phyloP scores from a whole-genome alignment of 202 grass and related monocot genomes.

The Bolboschoenoplectus hybrid region DNA sequence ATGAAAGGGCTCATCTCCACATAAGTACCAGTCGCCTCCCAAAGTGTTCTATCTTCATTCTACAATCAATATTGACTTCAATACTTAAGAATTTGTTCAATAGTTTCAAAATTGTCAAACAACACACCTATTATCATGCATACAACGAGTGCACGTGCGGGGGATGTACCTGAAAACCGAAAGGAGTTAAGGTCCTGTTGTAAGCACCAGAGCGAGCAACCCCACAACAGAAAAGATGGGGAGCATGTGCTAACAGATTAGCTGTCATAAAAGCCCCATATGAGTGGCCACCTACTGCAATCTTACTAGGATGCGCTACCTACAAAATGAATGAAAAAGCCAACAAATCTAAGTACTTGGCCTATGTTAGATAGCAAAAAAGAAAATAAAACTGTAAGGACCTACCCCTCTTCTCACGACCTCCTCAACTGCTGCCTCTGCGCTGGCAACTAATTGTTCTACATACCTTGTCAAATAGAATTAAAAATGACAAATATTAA shows the following conservation, averaged over 20 bases:
- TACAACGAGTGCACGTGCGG: slow-evolving; percentile 15
- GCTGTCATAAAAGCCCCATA: slow-evolving; percentile 99
- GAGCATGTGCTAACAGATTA: slow-evolving; percentile 96
- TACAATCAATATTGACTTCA: slow-evolving; percentile 49
- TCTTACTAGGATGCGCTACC: slow-evolving; percentile 89
- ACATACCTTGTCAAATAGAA: slow-evolving; percentile 70
- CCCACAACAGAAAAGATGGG: slow-evolving; percentile 91
- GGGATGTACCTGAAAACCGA: slow-evolving; percentile 87
- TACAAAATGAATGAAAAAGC: slow-evolving; percentile 44
- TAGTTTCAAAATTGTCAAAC: slow-evolving; percentile 5
- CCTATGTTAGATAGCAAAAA: neutral
- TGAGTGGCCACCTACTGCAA: slow-evolving; percentile 98
- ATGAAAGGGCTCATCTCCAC: slow-evolving; percentile 99
- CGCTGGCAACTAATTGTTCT: slow-evolving; percentile 88
- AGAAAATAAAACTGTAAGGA: slow-evolving; percentile 9
- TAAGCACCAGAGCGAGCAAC: slow-evolving; percentile 98
- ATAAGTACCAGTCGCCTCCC: slow-evolving; percentile 86
- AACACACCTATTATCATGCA: neutral
- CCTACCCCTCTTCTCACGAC: slow-evolving; percentile 87
- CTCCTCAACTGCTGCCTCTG: slow-evolving; percentile 93
- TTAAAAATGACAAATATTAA: slow-evolving; percentile 40
- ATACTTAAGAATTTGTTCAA: slow-evolving; percentile 30
- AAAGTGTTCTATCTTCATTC: slow-evolving; percentile 99
- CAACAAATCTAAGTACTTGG: slow-evolving; percentile 12
- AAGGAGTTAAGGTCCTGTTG: slow-evolving; percentile 97